These are phyloP conservation scores for Cladosporium sp. DNA, from an alignment of 2,329 filamentous ascomycete species.

Conservation along the genomic window DNA sequence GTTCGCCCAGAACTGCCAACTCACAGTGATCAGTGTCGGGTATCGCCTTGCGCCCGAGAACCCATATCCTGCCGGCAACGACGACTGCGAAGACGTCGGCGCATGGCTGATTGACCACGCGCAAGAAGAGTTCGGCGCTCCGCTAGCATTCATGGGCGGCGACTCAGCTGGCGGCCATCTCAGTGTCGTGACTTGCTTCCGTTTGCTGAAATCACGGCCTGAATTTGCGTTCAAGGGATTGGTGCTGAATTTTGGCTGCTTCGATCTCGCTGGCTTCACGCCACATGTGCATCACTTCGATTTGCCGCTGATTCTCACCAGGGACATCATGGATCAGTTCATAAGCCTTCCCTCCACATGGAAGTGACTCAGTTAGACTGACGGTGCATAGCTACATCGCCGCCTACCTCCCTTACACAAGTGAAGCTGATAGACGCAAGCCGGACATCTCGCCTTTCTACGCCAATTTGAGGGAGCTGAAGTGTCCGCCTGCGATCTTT, in stretches of 20 bases:
- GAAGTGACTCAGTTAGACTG: too few relatives aligned
- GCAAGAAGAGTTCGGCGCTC: slow-evolving; percentile 44
- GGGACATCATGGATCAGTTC: slow-evolving; percentile 46
- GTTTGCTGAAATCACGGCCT: slow-evolving; percentile 46
- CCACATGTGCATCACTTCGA: slow-evolving; percentile 46
- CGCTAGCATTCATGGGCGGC: slow-evolving; percentile 47
- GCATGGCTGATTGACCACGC: slow-evolving; percentile 56
- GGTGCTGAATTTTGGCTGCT: slow-evolving; percentile 57
- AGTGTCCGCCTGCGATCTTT: slow-evolving; percentile 57
- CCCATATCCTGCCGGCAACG: slow-evolving; percentile 56
- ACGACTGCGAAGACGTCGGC: slow-evolving; percentile 61
- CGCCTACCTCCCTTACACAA: slow-evolving; percentile 49
- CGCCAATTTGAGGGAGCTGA: slow-evolving; percentile 44
- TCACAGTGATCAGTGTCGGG: slow-evolving; percentile 58
- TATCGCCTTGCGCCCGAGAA: slow-evolving; percentile 64
- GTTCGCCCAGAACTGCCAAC: slow-evolving; percentile 52
- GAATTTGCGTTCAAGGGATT: slow-evolving; percentile 52
- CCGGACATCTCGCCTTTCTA: slow-evolving; percentile 55
- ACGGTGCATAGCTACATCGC: slow-evolving; percentile 43
- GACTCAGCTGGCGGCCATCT: slow-evolving; percentile 58
- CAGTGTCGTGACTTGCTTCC: slow-evolving; percentile 49
- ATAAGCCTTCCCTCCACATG: slow-evolving; percentile 22
- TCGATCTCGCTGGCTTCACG: slow-evolving; percentile 50
- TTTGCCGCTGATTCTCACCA: slow-evolving; percentile 48
- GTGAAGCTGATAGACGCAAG: slow-evolving; percentile 44